Base-by-base conservation (phyloP, 1,284 basidiomycete species). In the Heterobasidion parviporum region DNA sequence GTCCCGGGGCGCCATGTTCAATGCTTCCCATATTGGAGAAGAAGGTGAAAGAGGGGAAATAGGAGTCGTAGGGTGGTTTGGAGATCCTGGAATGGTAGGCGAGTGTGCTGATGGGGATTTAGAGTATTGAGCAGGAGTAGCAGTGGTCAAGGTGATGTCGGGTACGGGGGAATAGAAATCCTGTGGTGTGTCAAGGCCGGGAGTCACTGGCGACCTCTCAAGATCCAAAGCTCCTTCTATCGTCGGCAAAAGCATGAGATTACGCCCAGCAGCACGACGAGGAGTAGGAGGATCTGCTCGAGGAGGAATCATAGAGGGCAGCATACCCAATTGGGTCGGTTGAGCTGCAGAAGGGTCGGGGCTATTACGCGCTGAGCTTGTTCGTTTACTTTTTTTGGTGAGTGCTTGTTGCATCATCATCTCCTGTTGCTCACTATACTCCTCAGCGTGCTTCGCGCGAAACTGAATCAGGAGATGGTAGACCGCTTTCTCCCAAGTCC, bases 401-500 rank as follows among this genome's bases (percentile, higher is more conserved):
- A 64, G 66, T 58, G 63, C 70, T 61, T 57, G 57, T 6, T 46
- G 52, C 26, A 59, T 54, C 16, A 65, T 60, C 55, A 68, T 68
- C 61, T 74, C 71, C 56, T 84, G 79, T 32, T 81, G 76, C 60
- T 82, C 80, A 59, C 87, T 81, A 65, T 82, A 87, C 60, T 85
- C 79, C 65, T 87, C 83, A 46, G 91, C 69, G 59, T 82, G 82
- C 61, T 79, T 80, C 54, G 76, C 76, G 45, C 92, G 82, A 71
- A 95, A 96, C 61, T 85, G 84, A 56, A 86, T 75, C 10, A 98
- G 76, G 10, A 96, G 74, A 65, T 91, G 87, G 70, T 97, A 98
- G 52, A 96, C 89, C 0, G 89, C 89, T 70, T 97, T 97, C 69
- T 96, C 92, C 91, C 92, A 94, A 20, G 89, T 94, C 58, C 84